Conservation (phyloP, 176 grass and related monocot species). For the Ensete glaucum region DNA sequence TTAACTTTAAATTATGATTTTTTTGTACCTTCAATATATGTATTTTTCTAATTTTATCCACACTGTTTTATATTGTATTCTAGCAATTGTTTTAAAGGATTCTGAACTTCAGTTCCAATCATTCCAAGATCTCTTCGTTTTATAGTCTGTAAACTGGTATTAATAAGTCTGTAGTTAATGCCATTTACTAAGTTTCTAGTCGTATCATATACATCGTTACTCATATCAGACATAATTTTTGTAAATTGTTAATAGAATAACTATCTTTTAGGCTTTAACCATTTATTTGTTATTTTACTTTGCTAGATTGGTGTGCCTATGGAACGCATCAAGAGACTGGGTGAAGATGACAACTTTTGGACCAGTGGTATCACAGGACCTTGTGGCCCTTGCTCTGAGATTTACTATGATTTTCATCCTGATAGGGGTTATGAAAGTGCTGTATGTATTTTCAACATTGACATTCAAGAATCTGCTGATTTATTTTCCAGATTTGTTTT, state of each 20-base stretch:
- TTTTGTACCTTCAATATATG: neutral
- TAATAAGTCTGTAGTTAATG: neutral
- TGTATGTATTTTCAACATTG: slow-evolving; percentile 41
- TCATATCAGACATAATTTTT: neutral
- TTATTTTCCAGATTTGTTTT: slow-evolving; percentile 5
- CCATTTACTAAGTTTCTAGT: neutral
- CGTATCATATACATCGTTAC: neutral
- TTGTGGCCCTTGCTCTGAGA: slow-evolving; percentile 97
- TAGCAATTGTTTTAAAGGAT: neutral
- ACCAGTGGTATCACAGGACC: slow-evolving; percentile 82
- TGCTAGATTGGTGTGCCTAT: slow-evolving; percentile 79
- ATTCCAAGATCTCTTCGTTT: neutral
- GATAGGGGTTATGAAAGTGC: slow-evolving; percentile 57
- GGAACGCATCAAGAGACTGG: slow-evolving; percentile 90
- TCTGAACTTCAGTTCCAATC: no score
- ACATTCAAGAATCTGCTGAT: slow-evolving; percentile 8
- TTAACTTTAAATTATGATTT: neutral
- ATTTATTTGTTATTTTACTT: slow-evolving; percentile 4
- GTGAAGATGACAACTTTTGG: slow-evolving; percentile 97
- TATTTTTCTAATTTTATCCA: neutral
- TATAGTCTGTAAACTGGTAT: neutral
- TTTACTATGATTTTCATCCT: slow-evolving; percentile 94
- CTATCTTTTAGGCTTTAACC: neutral
- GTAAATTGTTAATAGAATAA: neutral
- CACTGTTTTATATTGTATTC: neutral